phyloP scores from a whole-genome alignment of 305 asterid genomes.

The Caryopteris hybrid region DNA sequence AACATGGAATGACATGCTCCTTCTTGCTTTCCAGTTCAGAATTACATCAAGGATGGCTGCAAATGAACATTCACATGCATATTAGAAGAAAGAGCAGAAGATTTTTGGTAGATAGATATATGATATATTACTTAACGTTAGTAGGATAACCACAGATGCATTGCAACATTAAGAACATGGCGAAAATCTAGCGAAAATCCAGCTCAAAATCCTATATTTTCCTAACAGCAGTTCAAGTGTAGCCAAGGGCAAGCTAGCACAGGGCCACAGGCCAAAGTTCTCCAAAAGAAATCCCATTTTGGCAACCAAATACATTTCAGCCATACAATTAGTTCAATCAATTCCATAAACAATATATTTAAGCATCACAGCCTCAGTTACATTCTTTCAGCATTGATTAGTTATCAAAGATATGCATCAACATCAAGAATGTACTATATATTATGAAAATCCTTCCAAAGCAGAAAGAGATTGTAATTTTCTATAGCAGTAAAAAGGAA shows the following conservation, averaged over 20 bases:
- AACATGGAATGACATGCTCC: conserved; percentile 88
- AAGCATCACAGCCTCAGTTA: neutral
- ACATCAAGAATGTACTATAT: conserved; percentile 8
- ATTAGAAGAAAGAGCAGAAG: conserved; percentile 16
- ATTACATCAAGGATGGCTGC: conserved; percentile 93
- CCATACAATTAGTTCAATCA: conserved; percentile 1
- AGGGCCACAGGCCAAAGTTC: neutral
- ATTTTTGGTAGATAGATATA: neutral
- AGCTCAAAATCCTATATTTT: conserved; percentile 5
- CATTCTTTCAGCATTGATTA: conserved; percentile 3
- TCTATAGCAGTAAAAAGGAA: conserved; percentile 1
- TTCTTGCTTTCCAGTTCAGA: conserved; percentile 86
- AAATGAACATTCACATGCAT: conserved; percentile 14
- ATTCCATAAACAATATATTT: neutral
- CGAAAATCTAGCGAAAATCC: neutral
- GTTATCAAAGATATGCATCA: conserved; percentile 9
- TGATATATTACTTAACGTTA: conserved; percentile 2
- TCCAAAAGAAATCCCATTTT: neutral
- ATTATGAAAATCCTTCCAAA: conserved; percentile 7
- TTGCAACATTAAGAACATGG: neutral
- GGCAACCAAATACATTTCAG: neutral
- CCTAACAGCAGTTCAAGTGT: neutral
- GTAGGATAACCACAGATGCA: neutral
- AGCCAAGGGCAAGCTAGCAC: neutral
- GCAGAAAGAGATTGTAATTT: neutral